These are phyloP conservation scores for Ophiostoma fasciatum DNA, from an alignment of 2,329 filamentous ascomycete species.

Conservation along the genomic window DNA sequence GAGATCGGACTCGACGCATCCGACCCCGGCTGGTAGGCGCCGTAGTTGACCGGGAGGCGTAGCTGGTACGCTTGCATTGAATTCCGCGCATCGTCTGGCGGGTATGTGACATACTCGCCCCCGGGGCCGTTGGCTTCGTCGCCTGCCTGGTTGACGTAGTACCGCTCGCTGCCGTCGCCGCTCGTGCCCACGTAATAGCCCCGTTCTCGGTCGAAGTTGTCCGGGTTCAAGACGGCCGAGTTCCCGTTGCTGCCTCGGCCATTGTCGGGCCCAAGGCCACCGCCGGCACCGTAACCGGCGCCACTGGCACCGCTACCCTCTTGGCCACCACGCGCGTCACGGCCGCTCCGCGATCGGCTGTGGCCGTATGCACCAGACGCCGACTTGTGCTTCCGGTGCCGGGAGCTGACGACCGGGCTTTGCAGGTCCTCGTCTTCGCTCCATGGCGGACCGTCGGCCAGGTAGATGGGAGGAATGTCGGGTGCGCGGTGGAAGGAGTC, in stretches of 20 bases:
- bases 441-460: constrained; percentile 80
- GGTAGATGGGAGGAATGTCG: constrained; percentile 68
- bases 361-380: constrained; percentile 34
- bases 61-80: constrained; percentile 34
- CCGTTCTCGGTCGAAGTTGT: constrained; percentile 42
- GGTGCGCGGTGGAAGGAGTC: constrained; percentile 45
- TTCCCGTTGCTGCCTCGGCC: constrained; percentile 15
- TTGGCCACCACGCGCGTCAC: constrained; percentile 18
- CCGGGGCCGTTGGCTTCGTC: constrained; percentile 66
- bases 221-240: constrained; percentile 28
- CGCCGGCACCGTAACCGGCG: neutral
- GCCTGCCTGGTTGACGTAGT: constrained; percentile 54
- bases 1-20: constrained; percentile 44
- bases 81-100: constrained; percentile 46
- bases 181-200: constrained; percentile 53
- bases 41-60: constrained; percentile 31
- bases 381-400: constrained; percentile 77
- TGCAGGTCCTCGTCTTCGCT: constrained; percentile 93
- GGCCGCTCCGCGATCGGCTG: constrained; percentile 32
- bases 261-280: constrained; percentile 1
- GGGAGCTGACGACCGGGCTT: constrained; percentile 73
- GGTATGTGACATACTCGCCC: constrained; percentile 70
- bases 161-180: constrained; percentile 58
- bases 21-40: constrained; percentile 35
- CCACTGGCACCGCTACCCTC: neutral